A percentile compares a stretch with the other conserved stretches of the same genome.
Evolutionary conservation across 2,329 filamentous ascomycete species (phyloP).

Genomic region (Daldinia sp.): DNA sequence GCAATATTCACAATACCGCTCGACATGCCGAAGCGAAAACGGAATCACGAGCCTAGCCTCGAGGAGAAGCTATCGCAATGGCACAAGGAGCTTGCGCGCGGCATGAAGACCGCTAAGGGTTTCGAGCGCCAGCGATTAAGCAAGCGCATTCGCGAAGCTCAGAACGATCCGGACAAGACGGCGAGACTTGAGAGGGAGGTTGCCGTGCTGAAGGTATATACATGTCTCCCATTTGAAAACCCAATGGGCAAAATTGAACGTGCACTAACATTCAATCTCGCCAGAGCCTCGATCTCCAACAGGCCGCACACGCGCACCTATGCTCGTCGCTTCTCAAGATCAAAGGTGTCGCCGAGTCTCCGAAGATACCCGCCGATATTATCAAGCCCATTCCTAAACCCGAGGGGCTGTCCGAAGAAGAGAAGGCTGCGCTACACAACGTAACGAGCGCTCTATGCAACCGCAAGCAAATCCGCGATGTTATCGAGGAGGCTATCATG

Average conservation of each 20-base stretch:
- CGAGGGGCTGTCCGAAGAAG: slow-evolving; percentile 62
- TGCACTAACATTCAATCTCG: not conserved
- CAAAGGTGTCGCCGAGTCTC: slow-evolving; percentile 64
- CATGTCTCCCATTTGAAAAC: not conserved
- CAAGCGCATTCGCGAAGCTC: slow-evolving; percentile 64
- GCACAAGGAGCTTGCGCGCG: slow-evolving; percentile 71
- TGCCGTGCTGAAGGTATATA: slow-evolving; percentile 65
- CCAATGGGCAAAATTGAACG: not conserved
- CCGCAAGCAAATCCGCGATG: slow-evolving; percentile 62
- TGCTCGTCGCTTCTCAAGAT: slow-evolving; percentile 66
- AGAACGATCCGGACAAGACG: slow-evolving; percentile 61
- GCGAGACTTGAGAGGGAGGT: slow-evolving; percentile 72
- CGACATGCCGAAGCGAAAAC: slow-evolving; percentile 58
- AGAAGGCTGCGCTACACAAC: slow-evolving; percentile 66
- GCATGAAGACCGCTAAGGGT: slow-evolving; percentile 78
- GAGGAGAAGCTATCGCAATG: slow-evolving; percentile 65
- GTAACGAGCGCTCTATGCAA: slow-evolving; percentile 70
- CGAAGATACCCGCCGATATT: slow-evolving; percentile 63
- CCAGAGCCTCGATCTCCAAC: slow-evolving; percentile 68
- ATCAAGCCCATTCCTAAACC: slow-evolving; percentile 61
- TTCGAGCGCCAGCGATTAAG: slow-evolving; percentile 83
- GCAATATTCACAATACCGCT: slow-evolving; percentile 3
- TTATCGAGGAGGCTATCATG: slow-evolving; percentile 62
- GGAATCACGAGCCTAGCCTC: slow-evolving; percentile 63
- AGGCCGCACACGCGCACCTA: slow-evolving; percentile 68